Percentiles rank a stretch among this genome's conserved stretches.
phyloP scores from a whole-genome alignment of 306 rosid genomes.

The Astragalus membranaceus region DNA sequence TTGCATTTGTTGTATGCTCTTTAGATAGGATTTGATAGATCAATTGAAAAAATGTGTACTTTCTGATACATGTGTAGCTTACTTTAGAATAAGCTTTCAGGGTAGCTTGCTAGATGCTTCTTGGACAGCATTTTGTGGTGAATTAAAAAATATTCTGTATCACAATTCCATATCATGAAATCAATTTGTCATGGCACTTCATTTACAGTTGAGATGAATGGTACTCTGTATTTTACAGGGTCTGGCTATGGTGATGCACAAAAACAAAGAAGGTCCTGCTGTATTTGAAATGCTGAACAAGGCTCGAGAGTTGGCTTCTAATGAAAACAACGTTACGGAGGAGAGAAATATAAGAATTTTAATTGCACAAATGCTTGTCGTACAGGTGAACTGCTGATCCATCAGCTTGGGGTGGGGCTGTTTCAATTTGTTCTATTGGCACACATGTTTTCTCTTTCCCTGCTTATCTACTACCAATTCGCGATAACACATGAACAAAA shows the following conservation, averaged over 20 bases:
- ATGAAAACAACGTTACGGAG: constrained; percentile 60
- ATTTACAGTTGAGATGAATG: not conserved
- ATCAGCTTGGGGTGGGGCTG: not conserved
- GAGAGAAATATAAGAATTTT: constrained; percentile 81
- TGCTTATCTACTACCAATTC: not conserved
- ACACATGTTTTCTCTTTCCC: not conserved
- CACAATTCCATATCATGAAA: not conserved
- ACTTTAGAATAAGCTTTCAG: not conserved
- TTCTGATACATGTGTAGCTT: not conserved
- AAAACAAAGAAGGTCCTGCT: constrained; percentile 70
- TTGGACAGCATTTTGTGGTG: not conserved
- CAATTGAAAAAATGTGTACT: not conserved
- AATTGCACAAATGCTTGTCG: constrained; percentile 83
- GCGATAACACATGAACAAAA: not conserved
- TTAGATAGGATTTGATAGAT: not conserved
- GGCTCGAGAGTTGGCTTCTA: constrained; percentile 55
- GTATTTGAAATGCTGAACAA: constrained; percentile 66
- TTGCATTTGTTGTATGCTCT: not conserved
- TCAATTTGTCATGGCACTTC: not conserved
- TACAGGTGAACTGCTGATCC: constrained; percentile 43
- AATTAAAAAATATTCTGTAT: not conserved
- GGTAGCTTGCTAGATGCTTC: constrained; percentile 2
- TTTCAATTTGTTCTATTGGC: constrained; percentile 1
- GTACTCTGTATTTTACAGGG: constrained; percentile 44
- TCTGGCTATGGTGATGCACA: constrained; percentile 84